These are phyloP conservation scores for Micractinium conductrix DNA, from an alignment of 139 green algal genomes.

Conservation along the genomic window DNA sequence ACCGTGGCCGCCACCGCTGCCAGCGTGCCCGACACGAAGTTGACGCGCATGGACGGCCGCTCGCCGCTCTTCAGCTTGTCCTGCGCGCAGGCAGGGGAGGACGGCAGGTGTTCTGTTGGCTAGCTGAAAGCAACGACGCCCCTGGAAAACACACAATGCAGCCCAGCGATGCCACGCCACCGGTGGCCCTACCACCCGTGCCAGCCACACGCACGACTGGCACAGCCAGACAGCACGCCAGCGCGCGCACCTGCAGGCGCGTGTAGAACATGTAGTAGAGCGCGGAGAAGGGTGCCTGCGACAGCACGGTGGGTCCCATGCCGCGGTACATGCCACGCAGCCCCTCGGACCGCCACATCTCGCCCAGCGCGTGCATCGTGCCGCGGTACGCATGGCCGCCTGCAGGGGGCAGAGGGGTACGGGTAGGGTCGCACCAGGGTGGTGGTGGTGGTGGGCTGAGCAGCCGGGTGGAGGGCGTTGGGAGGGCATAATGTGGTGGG, in stretches of 20 bases:
- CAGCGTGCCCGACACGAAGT: conserved; percentile 73
- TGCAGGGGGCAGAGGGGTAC: background rate
- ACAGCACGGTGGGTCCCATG: conserved; percentile 81
- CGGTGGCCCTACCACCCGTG: background rate
- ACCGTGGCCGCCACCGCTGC: conserved; percentile 83
- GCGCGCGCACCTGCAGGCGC: conserved; percentile 41
- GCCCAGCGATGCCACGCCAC: background rate
- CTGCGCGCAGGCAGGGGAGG: conserved; percentile 16
- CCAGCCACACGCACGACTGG: background rate
- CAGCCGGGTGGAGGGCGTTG: no score
- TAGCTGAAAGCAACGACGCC: no score
- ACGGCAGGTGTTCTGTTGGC: no score
- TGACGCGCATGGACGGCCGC: conserved; percentile 50
- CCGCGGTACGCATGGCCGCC: conserved; percentile 59
- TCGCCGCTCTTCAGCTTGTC: conserved; percentile 25
- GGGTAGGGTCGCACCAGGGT: no score
- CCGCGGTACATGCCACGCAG: conserved; percentile 73
- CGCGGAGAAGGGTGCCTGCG: conserved; percentile 93
- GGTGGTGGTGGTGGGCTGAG: no score
- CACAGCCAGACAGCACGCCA: no score
- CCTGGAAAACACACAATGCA: no score
- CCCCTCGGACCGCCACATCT: conserved; percentile 68
- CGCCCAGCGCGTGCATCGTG: conserved; percentile 67
- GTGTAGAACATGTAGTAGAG: conserved; percentile 97
- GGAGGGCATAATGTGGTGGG: no score